Percentiles rank a stretch among this genome's conserved stretches.
phyloP scores from a whole-genome alignment of 768 basidiomycete species.

The Trametes gibbosa region DNA sequence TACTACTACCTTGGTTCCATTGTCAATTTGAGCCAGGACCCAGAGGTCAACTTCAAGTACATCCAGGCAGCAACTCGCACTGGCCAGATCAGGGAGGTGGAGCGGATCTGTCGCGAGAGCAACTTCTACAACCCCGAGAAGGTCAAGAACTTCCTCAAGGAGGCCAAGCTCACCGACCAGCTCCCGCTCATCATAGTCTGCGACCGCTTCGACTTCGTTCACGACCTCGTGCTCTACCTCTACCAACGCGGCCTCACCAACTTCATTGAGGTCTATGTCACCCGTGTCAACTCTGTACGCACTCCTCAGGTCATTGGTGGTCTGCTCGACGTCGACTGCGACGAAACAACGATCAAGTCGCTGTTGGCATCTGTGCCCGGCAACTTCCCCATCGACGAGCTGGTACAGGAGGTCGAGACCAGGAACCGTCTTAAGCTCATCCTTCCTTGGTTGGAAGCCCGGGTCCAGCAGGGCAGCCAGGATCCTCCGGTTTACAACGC shows the following conservation, averaged over 20 bases:
- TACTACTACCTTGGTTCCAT: slow-evolving; percentile 99
- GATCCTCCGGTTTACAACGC: slow-evolving; percentile 96
- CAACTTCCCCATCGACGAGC: slow-evolving; percentile 96
- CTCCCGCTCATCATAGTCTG: slow-evolving; percentile 99
- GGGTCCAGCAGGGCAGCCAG: slow-evolving; percentile 90
- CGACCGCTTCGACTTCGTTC: slow-evolving; percentile 99
- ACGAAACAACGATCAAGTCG: slow-evolving; percentile 92
- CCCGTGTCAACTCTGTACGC: slow-evolving; percentile 94
- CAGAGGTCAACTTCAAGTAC: slow-evolving; percentile 99
- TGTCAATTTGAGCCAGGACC: slow-evolving; percentile 94
- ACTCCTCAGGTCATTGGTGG: slow-evolving; percentile 98
- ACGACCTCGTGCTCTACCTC: slow-evolving; percentile 96
- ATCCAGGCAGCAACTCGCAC: slow-evolving; percentile 98
- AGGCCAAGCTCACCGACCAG: slow-evolving; percentile 94
- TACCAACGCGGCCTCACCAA: slow-evolving; percentile 96
- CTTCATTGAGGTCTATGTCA: slow-evolving; percentile 99
- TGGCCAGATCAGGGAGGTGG: slow-evolving; percentile 97
- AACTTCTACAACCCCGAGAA: slow-evolving; percentile 99
- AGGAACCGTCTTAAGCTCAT: slow-evolving; percentile 96
- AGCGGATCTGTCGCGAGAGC: slow-evolving; percentile 96
- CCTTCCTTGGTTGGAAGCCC: slow-evolving; percentile 93
- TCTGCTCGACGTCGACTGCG: slow-evolving; percentile 95
- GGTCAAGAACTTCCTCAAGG: slow-evolving; percentile 99
- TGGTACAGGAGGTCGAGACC: slow-evolving; percentile 95
- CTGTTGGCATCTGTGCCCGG: slow-evolving; percentile 93